phyloP scores from a whole-genome alignment of 768 basidiomycete species.

The Kwoniella dejecticola region DNA sequence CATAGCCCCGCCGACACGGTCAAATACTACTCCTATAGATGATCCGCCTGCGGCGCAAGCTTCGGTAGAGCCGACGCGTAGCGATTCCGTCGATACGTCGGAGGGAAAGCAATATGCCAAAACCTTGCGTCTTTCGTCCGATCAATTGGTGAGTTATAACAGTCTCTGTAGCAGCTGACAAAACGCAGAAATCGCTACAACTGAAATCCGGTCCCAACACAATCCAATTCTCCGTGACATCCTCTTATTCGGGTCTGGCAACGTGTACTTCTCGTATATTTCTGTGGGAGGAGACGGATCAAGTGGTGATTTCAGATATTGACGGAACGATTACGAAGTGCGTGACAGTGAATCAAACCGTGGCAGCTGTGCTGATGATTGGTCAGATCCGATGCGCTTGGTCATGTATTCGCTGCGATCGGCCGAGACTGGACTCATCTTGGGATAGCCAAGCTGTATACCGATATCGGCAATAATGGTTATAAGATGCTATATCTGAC shows the following conservation, averaged over 20 bases:
- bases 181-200: constrained; percentile 74
- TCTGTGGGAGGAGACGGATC: constrained; percentile 89
- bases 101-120: constrained; percentile 73
- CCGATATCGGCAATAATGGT: constrained; percentile 90
- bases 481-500: constrained; percentile 98
- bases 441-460: constrained; percentile 95
- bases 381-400: constrained; percentile 85
- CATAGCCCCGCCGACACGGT: constrained; percentile 5
- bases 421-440: constrained; percentile 98
- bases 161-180: not conserved
- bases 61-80: not conserved
- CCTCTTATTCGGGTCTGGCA: constrained; percentile 68
- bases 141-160: constrained; percentile 72
- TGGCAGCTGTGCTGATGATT: constrained; percentile 1
- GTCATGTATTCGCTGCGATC: constrained; percentile 96
- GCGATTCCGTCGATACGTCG: constrained; percentile 1
- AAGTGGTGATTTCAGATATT: constrained; percentile 92
- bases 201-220: constrained; percentile 84
- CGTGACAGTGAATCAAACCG: constrained; percentile 32
- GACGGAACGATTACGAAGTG: constrained; percentile 99
- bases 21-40: constrained; percentile 1
- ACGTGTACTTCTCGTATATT: constrained; percentile 92
- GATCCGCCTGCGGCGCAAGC: constrained; percentile 8
- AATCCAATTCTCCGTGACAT: constrained; percentile 88
- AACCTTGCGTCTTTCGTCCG: constrained; percentile 86